Conservation (phyloP, 2,329 filamentous ascomycete species). For the Ceratocystis colombiana region DNA sequence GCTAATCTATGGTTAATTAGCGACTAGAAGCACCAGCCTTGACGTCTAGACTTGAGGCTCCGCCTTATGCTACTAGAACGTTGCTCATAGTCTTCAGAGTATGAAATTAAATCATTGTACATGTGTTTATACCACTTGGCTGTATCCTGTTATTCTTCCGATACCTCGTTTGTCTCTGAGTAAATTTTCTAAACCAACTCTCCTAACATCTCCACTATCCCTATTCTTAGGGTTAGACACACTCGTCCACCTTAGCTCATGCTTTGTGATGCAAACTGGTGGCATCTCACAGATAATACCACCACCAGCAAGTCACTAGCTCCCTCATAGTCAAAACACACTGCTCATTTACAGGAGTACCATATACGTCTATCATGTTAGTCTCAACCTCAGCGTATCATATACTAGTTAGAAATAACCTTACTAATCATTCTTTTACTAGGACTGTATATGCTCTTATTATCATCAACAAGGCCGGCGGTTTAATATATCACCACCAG, state of each 20-base stretch:
- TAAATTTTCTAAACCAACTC: background rate
- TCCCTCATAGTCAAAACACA: background rate
- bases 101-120: background rate
- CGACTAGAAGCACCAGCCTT: background rate
- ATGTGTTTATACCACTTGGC: background rate
- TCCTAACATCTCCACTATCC: background rate
- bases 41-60: background rate
- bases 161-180: background rate
- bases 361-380: background rate
- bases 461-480: slow-evolving; percentile 97
- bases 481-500: slow-evolving; percentile 89
- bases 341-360: background rate
- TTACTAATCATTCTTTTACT: background rate
- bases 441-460: slow-evolving; percentile 95
- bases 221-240: background rate
- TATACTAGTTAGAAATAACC: background rate
- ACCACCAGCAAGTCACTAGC: background rate
- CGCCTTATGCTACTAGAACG: background rate
- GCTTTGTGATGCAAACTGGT: background rate
- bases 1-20: slow-evolving; percentile 20
- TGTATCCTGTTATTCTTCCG: background rate
- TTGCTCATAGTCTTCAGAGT: background rate
- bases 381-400: background rate
- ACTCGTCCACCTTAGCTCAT: background rate
- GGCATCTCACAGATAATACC: background rate